These are phyloP conservation scores for Abrus precatorius DNA, from an alignment of 306 rosid genomes.

Conservation along the genomic window DNA sequence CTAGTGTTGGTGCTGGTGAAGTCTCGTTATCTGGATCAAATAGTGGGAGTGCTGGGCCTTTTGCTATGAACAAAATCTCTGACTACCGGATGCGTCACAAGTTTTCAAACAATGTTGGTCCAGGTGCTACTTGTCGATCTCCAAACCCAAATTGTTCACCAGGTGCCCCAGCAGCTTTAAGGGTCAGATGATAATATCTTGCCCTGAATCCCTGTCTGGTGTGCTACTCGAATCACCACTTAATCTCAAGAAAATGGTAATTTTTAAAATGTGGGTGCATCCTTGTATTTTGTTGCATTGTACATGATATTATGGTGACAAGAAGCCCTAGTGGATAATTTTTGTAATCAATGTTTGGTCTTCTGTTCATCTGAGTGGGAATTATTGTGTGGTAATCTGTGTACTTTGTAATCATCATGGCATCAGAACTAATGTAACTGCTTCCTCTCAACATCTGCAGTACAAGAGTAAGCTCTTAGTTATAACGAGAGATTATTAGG, in stretches of 20 bases:
- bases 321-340: constrained; percentile 57
- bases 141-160: constrained; percentile 92
- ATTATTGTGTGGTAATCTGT: constrained; percentile 46
- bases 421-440: constrained; percentile 50
- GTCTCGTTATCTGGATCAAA: constrained; percentile 66
- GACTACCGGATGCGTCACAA: constrained; percentile 78
- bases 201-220: constrained; percentile 48
- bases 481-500: constrained; percentile 36
- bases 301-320: constrained; percentile 59
- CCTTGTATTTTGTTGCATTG: constrained; percentile 57
- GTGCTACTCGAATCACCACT: constrained; percentile 47
- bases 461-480: constrained; percentile 30
- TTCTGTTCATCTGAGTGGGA: constrained; percentile 49
- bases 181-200: constrained; percentile 79
- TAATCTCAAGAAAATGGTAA: constrained; percentile 48
- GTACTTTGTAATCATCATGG: constrained; percentile 49
- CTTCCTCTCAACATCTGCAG: constrained; percentile 40
- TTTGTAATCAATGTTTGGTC: constrained; percentile 51
- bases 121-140: constrained; percentile 83
- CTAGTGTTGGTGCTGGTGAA: constrained; percentile 66
- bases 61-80: constrained; percentile 72
- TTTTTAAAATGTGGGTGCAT: constrained; percentile 54
- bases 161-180: constrained; percentile 78
- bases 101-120: constrained; percentile 81
- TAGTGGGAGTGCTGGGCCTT: constrained; percentile 60